Evolutionary conservation across 768 basidiomycete species (phyloP), one percentile per base, ranked within the genome.

Genomic region (Boletus tylopilopsis): DNA sequence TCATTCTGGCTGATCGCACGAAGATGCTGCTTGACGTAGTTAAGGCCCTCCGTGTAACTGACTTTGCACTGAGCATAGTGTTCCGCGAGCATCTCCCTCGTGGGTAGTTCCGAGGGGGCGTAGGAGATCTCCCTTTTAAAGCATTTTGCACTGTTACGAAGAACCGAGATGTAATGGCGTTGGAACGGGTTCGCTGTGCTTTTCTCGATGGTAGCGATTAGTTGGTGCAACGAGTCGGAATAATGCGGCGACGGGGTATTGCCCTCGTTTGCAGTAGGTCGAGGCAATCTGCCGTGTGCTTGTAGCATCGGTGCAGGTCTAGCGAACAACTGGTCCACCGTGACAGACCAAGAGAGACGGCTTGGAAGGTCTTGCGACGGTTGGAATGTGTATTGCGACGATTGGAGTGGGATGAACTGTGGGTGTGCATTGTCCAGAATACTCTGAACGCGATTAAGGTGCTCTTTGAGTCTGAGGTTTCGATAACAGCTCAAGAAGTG

Each of bases 1-100:
- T 70, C 67, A 4, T 48, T 48, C 9, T 18, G 8, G 25, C 39
- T 61, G 23, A 13, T 38, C 2, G 67, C 58, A 47, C 11, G 58
- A 40, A 60, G 53, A 27, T 21, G 4, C 4, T 45, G 19, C 27
- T 24, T 25, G 41, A 67, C 12, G 23, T 15, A 1, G 3, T 15
- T 9, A 4, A 51, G 36, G 2, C 15, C 24, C 4, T 45, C 7
- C 1, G 22, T 15, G 27, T 55, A 63, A 24, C 16, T 36, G 4
- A n/a, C 19, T 38, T 41, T 54, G 38, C 50, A 57, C 10, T 11
- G 33, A 22, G 10, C 6, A 22, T 64, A 55, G 39, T 62, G 39
- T 3, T 10, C 32, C 18, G 23, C 3, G 7, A 67, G 51, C 9
- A 15, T 27, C 35, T 48, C 34, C 2, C 11, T 5, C 2, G 30